Conservation (phyloP, 371 early-diverging fungal genomes). For the Paramicrosporidium saccamoebae region DNA sequence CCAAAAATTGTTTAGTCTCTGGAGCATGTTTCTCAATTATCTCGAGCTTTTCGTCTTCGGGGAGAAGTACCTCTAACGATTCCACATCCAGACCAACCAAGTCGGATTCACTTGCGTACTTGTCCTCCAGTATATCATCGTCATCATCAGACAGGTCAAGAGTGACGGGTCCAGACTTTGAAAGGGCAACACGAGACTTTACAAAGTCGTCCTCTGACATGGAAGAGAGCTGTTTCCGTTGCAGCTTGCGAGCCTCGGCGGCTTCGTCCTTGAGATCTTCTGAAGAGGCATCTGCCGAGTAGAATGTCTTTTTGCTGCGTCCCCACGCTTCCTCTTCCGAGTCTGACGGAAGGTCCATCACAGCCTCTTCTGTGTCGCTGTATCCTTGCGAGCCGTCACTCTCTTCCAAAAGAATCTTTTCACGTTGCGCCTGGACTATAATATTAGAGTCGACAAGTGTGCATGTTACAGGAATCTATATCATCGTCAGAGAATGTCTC, state of each 20-base stretch:
- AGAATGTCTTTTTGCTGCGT: slow-evolving; percentile 21
- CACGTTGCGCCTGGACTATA: too few relatives aligned
- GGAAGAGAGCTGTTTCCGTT: slow-evolving; percentile 27
- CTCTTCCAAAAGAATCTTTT: too few relatives aligned
- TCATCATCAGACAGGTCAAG: slow-evolving; percentile 2
- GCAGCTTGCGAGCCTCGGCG: slow-evolving; percentile 53
- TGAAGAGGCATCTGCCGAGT: slow-evolving; percentile 28
- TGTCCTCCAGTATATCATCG: slow-evolving; percentile 3
- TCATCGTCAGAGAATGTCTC: too few relatives aligned
- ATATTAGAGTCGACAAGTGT: too few relatives aligned
- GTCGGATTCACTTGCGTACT: slow-evolving; percentile 4
- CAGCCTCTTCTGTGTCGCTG: too few relatives aligned
- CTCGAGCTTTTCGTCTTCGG: slow-evolving; percentile 22
- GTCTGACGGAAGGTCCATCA: too few relatives aligned
- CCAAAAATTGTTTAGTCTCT: slow-evolving; percentile 33
- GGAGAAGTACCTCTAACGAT: slow-evolving; percentile 6
- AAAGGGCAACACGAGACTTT: slow-evolving; percentile 5
- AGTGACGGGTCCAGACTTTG: slow-evolving; percentile 4
- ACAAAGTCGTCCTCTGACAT: slow-evolving; percentile 69
- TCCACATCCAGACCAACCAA: slow-evolving; percentile 5
- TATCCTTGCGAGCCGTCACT: too few relatives aligned
- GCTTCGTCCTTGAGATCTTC: slow-evolving; percentile 39
- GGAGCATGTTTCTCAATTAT: slow-evolving; percentile 41
- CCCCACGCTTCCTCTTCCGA: slow-evolving; percentile 27
- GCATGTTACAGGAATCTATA: too few relatives aligned